phyloP scores from a whole-genome alignment of 2,329 filamentous ascomycete genomes.

The Claviceps citrina region DNA sequence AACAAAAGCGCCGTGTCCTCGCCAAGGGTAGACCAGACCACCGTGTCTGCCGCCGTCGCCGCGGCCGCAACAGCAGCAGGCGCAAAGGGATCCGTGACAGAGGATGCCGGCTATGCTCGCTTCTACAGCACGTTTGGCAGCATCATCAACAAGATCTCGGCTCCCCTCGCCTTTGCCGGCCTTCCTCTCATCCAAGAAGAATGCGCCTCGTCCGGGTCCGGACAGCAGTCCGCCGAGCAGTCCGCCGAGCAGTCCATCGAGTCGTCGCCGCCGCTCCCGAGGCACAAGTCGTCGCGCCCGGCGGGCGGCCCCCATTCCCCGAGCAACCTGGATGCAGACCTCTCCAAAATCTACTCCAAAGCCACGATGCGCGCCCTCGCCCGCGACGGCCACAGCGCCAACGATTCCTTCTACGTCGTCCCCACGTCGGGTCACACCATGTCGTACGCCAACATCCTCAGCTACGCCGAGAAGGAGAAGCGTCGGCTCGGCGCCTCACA shows the following conservation, averaged over 20 bases:
- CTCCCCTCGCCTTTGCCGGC: constrained; percentile 82
- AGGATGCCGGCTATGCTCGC: constrained; percentile 68
- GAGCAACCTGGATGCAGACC: constrained; percentile 47
- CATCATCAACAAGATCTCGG: constrained; percentile 76
- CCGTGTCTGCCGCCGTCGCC: constrained; percentile 5
- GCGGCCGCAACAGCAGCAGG: constrained; percentile 1
- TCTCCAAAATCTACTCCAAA: constrained; percentile 69
- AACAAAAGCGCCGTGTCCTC: constrained; percentile 12
- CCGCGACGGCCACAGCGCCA: constrained; percentile 48
- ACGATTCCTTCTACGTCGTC: constrained; percentile 85
- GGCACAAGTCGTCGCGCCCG: constrained; percentile 16
- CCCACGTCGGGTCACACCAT: constrained; percentile 82
- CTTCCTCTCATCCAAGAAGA: constrained; percentile 56
- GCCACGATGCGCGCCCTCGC: constrained; percentile 68
- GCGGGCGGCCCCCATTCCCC: constrained; percentile 9
- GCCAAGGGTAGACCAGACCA: constrained; percentile 12
- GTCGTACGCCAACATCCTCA: constrained; percentile 82
- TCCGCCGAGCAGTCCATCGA: constrained; percentile 17
- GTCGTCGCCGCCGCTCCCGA: constrained; percentile 24
- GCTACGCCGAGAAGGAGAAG: constrained; percentile 51
- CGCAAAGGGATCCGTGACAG: constrained; percentile 9
- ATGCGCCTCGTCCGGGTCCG: constrained; percentile 13
- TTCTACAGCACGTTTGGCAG: constrained; percentile 90
- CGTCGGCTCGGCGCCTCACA: constrained; percentile 41
- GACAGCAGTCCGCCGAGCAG: constrained; percentile 6